These are phyloP conservation scores for Podaxis pistillaris DNA, from an alignment of 768 basidiomycete species.

Conservation along the genomic window DNA sequence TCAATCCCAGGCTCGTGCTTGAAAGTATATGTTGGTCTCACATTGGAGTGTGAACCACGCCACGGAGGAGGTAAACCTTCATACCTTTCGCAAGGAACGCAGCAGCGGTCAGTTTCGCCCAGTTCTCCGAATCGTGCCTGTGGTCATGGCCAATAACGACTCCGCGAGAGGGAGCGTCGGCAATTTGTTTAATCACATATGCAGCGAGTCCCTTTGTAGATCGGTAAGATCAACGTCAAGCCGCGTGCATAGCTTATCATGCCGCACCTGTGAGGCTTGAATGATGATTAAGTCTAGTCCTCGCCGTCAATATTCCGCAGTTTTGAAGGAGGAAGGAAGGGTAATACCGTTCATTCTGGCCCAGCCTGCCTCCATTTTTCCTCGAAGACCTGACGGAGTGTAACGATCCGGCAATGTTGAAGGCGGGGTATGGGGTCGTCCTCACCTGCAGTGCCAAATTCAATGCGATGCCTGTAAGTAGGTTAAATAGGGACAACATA, in stretches of 20 bases:
- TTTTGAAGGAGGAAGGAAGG: neutral
- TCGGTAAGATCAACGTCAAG: neutral
- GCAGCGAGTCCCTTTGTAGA: constrained; percentile 65
- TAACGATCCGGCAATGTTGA: neutral
- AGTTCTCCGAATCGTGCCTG: constrained; percentile 72
- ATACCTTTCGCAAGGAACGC: constrained; percentile 64
- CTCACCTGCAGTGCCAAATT: constrained; percentile 85
- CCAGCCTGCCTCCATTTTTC: constrained; percentile 86
- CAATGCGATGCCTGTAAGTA: constrained; percentile 58
- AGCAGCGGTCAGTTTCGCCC: constrained; percentile 73
- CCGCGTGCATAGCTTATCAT: neutral
- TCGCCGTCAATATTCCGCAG: neutral
- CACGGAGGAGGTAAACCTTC: constrained; percentile 67
- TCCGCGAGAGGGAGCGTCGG: constrained; percentile 55
- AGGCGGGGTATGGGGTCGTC: neutral
- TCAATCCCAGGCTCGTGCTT: neutral
- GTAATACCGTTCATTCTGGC: constrained; percentile 78
- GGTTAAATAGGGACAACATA: neutral
- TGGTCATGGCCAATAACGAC: constrained; percentile 88
- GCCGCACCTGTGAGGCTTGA: constrained; percentile 72
- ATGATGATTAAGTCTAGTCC: constrained; percentile 65
- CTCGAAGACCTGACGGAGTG: constrained; percentile 57
- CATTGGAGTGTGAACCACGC: constrained; percentile 82
- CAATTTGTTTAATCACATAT: constrained; percentile 58
- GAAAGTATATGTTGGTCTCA: constrained; percentile 27